Percentiles rank a stretch among this genome's conserved stretches.
These are phyloP conservation scores for Purshia tridentata DNA, from an alignment of 306 rosid species.

Conservation along the genomic window DNA sequence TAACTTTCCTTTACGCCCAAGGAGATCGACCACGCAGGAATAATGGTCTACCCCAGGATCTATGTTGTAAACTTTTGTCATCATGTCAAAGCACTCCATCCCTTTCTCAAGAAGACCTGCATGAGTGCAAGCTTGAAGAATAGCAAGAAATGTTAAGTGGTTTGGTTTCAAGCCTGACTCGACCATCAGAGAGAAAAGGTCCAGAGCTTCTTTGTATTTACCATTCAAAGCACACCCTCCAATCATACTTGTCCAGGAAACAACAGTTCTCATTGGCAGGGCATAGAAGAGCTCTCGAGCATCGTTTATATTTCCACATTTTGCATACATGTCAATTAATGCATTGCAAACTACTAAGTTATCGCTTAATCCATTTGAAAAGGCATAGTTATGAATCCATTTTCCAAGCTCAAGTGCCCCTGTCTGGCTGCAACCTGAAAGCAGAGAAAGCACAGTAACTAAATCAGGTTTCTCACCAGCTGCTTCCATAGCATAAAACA, in stretches of 20 bases:
- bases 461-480: conserved; percentile 53
- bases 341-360: conserved; percentile 59
- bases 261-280: conserved; percentile 48
- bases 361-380: conserved; percentile 43
- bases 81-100: conserved; percentile 46
- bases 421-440: conserved; percentile 57
- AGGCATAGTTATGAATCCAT: conserved; percentile 49
- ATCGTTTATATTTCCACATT: conserved; percentile 54
- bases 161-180: conserved; percentile 54
- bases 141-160: conserved; percentile 61
- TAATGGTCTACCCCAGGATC: conserved; percentile 62
- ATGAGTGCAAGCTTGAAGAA: conserved; percentile 74
- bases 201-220: conserved; percentile 53
- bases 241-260: conserved; percentile 71
- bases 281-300: conserved; percentile 47
- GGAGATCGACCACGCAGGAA: conserved; percentile 63
- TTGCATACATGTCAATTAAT: conserved; percentile 71
- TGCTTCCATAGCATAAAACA: conserved; percentile 61
- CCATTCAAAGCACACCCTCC: conserved; percentile 69
- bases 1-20: conserved; percentile 31
- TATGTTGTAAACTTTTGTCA: conserved; percentile 41
- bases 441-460: conserved; percentile 57
- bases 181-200: conserved; percentile 46
- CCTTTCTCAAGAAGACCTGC: conserved; percentile 71
- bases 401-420: conserved; percentile 60